Percentiles rank a stretch among this genome's conserved stretches.
Evolutionary conservation across 2,329 filamentous ascomycete genomes (phyloP).

Genomic region (Trichoderma simmonsii): DNA sequence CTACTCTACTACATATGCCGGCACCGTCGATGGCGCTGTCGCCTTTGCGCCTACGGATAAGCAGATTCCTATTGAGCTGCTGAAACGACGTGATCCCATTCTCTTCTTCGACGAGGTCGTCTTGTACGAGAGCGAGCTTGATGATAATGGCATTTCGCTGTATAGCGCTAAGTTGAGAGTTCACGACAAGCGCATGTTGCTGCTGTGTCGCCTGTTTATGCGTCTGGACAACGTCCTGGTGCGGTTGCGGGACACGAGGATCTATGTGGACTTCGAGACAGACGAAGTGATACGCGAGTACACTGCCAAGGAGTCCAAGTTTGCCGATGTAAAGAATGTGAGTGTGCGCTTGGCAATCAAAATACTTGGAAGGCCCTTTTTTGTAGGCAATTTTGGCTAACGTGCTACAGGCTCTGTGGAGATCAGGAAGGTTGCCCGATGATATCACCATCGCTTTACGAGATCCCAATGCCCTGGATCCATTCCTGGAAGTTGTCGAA

Average conservation of each 20-base stretch:
- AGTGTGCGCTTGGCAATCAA: not conserved
- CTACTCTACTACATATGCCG: slow-evolving; percentile 84
- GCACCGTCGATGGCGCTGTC: slow-evolving; percentile 52
- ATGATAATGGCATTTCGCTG: slow-evolving; percentile 93
- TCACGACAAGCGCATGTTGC: slow-evolving; percentile 82
- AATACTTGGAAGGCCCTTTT: not conserved
- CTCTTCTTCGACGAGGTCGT: slow-evolving; percentile 96
- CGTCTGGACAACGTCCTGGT: slow-evolving; percentile 86
- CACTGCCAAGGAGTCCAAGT: slow-evolving; percentile 78
- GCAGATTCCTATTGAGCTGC: slow-evolving; percentile 77
- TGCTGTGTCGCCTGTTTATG: slow-evolving; percentile 88
- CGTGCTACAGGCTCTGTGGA: slow-evolving; percentile 43
- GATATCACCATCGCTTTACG: slow-evolving; percentile 74
- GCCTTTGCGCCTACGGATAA: slow-evolving; percentile 32
- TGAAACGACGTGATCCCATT: slow-evolving; percentile 88
- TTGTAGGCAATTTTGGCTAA: not conserved
- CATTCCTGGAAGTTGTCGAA: slow-evolving; percentile 68
- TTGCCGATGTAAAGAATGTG: slow-evolving; percentile 71
- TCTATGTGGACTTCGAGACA: slow-evolving; percentile 85
- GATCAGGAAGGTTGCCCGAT: slow-evolving; percentile 56
- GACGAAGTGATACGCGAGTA: slow-evolving; percentile 85
- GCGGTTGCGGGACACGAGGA: slow-evolving; percentile 80
- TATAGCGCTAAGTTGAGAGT: slow-evolving; percentile 88
- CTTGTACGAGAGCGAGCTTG: slow-evolving; percentile 94
- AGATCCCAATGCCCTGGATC: slow-evolving; percentile 73